Conservation (phyloP, 1,139 yeast genomes). For the Magnusiomyces starmeri region DNA sequence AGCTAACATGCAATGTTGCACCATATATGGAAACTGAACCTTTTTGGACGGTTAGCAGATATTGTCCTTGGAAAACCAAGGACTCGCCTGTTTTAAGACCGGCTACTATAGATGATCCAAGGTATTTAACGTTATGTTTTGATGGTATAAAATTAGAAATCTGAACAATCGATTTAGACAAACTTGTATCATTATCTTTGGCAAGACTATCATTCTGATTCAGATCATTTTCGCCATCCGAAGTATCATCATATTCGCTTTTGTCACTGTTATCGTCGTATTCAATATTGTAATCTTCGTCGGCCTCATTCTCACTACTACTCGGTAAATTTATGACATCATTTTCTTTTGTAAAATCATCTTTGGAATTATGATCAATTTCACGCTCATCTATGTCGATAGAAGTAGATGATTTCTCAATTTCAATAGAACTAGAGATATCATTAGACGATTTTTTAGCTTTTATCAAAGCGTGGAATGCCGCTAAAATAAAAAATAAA, state of each 20-base stretch:
- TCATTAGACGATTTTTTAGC: not conserved
- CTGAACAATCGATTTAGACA: not conserved
- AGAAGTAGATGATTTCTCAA: too few relatives aligned
- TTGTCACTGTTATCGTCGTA: too few relatives aligned
- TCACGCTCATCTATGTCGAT: too few relatives aligned
- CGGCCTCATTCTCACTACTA: too few relatives aligned
- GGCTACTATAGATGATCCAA: not conserved
- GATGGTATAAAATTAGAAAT: conserved; percentile 17
- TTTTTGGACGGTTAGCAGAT: conserved; percentile 43
- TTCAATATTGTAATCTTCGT: too few relatives aligned
- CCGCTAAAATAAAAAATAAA: not conserved
- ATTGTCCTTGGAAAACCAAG: conserved; percentile 55
- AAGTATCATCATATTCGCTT: too few relatives aligned
- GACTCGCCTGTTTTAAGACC: conserved; percentile 12
- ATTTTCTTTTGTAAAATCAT: too few relatives aligned
- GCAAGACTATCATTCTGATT: not conserved
- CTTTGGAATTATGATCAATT: too few relatives aligned
- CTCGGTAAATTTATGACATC: too few relatives aligned
- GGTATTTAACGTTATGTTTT: conserved; percentile 16
- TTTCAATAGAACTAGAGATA: too few relatives aligned
- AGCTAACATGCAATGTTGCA: conserved; percentile 35
- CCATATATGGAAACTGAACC: conserved; percentile 57
- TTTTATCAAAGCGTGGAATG: not conserved
- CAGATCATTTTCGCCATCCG: not conserved
- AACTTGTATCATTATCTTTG: not conserved